phyloP scores from a whole-genome alignment of 805 yeast genomes.

The Isabelozyma gotoi region DNA sequence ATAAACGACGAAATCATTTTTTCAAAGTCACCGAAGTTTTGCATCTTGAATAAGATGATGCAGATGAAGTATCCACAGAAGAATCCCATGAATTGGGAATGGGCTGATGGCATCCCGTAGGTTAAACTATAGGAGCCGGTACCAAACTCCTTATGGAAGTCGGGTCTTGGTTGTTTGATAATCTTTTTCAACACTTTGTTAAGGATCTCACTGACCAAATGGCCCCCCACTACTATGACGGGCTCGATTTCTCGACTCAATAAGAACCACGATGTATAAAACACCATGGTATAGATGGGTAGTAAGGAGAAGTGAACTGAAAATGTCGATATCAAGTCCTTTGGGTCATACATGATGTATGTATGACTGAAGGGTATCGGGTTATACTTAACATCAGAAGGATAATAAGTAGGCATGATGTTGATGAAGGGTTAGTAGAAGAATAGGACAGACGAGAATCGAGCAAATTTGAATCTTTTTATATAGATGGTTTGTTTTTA shows the following conservation, averaged over 20 bases:
- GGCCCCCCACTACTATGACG: constrained; percentile 81
- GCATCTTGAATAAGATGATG: constrained; percentile 43
- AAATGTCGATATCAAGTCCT: constrained; percentile 55
- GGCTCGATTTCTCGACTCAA: constrained; percentile 84
- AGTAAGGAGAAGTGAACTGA: constrained; percentile 74
- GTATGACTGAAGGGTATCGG: constrained; percentile 81
- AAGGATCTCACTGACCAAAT: constrained; percentile 69
- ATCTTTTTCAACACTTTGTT: constrained; percentile 67
- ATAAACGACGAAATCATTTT: constrained; percentile 27
- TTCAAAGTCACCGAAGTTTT: constrained; percentile 19
- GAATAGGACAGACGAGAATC: neutral
- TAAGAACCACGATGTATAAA: constrained; percentile 82
- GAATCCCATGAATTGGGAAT: constrained; percentile 93
- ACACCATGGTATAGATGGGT: constrained; percentile 77
- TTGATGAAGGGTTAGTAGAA: neutral
- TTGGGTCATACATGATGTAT: constrained; percentile 73
- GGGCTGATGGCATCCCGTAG: constrained; percentile 97
- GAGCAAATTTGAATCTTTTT: neutral
- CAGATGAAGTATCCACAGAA: constrained; percentile 59
- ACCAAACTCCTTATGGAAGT: constrained; percentile 44
- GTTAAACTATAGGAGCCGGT: constrained; percentile 50
- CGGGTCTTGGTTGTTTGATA: constrained; percentile 76
- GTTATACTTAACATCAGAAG: constrained; percentile 13
- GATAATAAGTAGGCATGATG: constrained; percentile 15
- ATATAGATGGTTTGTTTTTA: no score